These are phyloP conservation scores for Fomitopsis serialis DNA, from an alignment of 768 basidiomycete species.

Conservation along the genomic window DNA sequence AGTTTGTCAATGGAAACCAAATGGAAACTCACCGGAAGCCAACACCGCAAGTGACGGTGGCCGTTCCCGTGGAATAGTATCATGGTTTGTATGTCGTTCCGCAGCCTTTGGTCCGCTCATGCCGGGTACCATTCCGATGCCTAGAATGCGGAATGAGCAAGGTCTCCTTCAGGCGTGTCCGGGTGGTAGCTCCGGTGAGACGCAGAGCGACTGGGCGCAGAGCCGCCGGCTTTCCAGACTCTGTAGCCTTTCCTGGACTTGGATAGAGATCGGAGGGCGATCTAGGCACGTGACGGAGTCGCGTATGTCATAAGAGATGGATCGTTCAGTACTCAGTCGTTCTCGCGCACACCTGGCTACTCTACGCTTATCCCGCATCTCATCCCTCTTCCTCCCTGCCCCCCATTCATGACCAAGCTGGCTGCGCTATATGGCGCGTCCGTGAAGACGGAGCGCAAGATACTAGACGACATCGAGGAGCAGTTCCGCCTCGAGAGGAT, in stretches of 20 bases:
- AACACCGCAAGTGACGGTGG: too few species aligned
- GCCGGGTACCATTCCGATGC: too few species aligned
- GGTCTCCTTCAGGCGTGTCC: too few species aligned
- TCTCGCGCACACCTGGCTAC: background rate
- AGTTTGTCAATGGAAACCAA: too few species aligned
- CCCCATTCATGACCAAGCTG: constrained; percentile 30
- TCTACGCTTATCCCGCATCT: background rate
- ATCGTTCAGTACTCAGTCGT: background rate
- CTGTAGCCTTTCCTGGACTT: background rate
- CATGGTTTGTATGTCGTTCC: too few species aligned
- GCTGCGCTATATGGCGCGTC: constrained; percentile 31
- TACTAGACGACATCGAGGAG: constrained; percentile 61
- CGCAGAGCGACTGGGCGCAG: background rate
- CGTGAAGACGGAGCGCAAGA: constrained; percentile 35
- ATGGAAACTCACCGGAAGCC: too few species aligned
- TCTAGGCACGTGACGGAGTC: background rate
- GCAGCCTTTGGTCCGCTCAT: too few species aligned
- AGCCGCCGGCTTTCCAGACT: too few species aligned
- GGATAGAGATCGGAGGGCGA: background rate
- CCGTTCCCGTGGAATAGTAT: too few species aligned
- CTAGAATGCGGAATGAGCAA: too few species aligned
- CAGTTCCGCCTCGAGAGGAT: constrained; percentile 67
- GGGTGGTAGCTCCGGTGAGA: too few species aligned
- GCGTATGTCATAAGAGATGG: constrained; percentile 3
- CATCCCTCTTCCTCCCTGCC: constrained; percentile 1